Base-by-base conservation (phyloP, 176 grass and related monocot genomes). In the Paspalum notatum region DNA sequence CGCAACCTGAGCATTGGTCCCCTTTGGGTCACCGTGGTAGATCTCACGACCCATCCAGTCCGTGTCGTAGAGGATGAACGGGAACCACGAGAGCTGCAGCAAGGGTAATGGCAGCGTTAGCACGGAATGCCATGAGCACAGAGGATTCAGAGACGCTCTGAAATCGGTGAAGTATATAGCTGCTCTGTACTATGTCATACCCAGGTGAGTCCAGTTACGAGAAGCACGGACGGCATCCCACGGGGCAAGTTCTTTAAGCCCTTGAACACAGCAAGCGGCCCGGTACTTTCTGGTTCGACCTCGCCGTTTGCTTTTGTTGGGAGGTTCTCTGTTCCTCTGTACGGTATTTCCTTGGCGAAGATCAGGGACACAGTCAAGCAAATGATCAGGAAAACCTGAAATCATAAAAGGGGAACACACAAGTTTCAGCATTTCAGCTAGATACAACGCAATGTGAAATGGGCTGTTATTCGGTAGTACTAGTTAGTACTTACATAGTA, bases 11-110 rank as follows among this genome's bases (percentile, higher is more conserved):
- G 67, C 77, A 3, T 59, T 24, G 39, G 7, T 79, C 21, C 96
- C 96, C 70, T 83, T 95, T 4, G 96, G 90, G 46, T 92, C 58
- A 8, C 96, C 96, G 67, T 98, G 96, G 84, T 93, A 95, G 79
- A 99, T 88, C 85, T 99, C 96, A 71, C 92, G 96, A 20, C 96
- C 92, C 96, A 99, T 95, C 92, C 96, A 95, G 75, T 99, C 96
- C 9, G 96, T 99, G 87, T 99, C 92, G 63, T 99, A 99, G 3
- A 99, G 91, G 84, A 93, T 93, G 78, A 95, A 99, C 2, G 90
- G 96, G 68, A 99, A 95, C 92, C 96, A 99, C 17, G 96, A 86
- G 27, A 99, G 55, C 96, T 99, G 60, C 80, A 85, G 60, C 80
- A 85, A 13, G 18, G 4, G 62, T 21, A 71, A 32, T 11, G 41